Percentiles rank a stretch among this genome's conserved stretches.
phyloP scores from a whole-genome alignment of 371 early-diverging fungal genomes.

The Rhizopus delemar region DNA sequence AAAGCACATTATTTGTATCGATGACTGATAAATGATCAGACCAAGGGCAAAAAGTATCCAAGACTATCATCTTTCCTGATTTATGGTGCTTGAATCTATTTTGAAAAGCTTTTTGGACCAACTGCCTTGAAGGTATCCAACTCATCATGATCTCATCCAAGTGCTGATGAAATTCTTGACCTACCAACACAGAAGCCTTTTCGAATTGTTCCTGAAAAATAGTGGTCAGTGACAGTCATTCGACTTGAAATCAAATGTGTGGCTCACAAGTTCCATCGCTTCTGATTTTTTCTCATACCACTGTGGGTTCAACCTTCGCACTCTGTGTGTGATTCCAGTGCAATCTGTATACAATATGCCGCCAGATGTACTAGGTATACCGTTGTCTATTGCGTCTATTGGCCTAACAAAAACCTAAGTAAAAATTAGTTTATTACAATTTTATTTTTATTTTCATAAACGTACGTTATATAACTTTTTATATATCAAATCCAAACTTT shows the following conservation, averaged over 20 bases:
- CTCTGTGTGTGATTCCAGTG: slow-evolving; percentile 4
- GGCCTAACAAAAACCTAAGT: slow-evolving; percentile 5
- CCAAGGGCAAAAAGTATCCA: slow-evolving; percentile 10
- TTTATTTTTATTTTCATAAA: background rate
- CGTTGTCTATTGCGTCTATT: slow-evolving; percentile 12
- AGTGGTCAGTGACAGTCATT: background rate
- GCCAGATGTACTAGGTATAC: background rate
- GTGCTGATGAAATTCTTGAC: slow-evolving; percentile 2
- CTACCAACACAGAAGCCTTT: slow-evolving; percentile 8
- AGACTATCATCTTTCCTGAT: slow-evolving; percentile 4
- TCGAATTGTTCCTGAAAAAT: slow-evolving; percentile 11
- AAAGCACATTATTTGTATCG: background rate
- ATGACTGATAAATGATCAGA: slow-evolving; percentile 1
- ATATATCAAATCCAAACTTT: background rate
- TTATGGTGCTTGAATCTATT: slow-evolving; percentile 2
- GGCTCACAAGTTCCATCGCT: background rate
- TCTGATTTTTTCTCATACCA: slow-evolving; percentile 6
- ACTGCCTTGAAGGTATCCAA: slow-evolving; percentile 9
- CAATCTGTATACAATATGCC: slow-evolving; percentile 1
- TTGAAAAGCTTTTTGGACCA: slow-evolving; percentile 5
- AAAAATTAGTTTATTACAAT: background rate
- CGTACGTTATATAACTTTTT: background rate
- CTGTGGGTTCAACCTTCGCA: slow-evolving; percentile 8
- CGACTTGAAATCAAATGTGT: background rate
- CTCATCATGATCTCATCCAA: background rate